phyloP scores from a whole-genome alignment of 805 yeast genomes.

The Cephaloascus fragrans region DNA sequence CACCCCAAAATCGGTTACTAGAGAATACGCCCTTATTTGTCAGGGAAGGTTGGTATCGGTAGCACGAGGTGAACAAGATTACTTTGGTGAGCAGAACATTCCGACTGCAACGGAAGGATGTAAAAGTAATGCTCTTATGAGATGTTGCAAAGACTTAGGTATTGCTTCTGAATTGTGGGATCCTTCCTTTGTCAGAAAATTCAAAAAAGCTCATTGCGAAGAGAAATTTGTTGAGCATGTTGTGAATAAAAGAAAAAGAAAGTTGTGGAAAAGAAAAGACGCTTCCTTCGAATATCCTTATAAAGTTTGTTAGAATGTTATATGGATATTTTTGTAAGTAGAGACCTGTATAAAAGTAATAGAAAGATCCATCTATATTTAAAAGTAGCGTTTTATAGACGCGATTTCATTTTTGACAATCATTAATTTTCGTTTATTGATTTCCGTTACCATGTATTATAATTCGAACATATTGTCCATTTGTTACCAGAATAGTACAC shows the following conservation, averaged over 20 bases:
- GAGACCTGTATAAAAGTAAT: no score
- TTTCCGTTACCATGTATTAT: no score
- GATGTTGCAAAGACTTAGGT: constrained; percentile 96
- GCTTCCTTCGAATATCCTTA: constrained; percentile 82
- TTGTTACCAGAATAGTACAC: no score
- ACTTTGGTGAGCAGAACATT: constrained; percentile 74
- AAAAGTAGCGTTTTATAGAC: no score
- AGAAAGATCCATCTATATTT: no score
- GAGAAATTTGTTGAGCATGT: constrained; percentile 82
- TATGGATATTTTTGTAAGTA: no score
- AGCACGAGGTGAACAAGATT: constrained; percentile 94
- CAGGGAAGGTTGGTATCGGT: constrained; percentile 83
- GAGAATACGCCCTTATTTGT: constrained; percentile 85
- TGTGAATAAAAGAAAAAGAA: constrained; percentile 74
- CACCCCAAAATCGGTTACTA: constrained; percentile 63
- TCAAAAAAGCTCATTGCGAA: constrained; percentile 58
- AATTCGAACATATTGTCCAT: no score
- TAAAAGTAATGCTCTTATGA: constrained; percentile 91
- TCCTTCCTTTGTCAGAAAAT: constrained; percentile 72
- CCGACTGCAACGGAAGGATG: constrained; percentile 98
- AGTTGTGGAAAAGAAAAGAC: constrained; percentile 86
- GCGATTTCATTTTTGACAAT: no score
- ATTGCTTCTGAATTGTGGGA: constrained; percentile 98
- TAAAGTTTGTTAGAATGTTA: no score
- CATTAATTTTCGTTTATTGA: no score